phyloP scores from a whole-genome alignment of 441 rosid genomes.

The Eutrema salsugineum region DNA sequence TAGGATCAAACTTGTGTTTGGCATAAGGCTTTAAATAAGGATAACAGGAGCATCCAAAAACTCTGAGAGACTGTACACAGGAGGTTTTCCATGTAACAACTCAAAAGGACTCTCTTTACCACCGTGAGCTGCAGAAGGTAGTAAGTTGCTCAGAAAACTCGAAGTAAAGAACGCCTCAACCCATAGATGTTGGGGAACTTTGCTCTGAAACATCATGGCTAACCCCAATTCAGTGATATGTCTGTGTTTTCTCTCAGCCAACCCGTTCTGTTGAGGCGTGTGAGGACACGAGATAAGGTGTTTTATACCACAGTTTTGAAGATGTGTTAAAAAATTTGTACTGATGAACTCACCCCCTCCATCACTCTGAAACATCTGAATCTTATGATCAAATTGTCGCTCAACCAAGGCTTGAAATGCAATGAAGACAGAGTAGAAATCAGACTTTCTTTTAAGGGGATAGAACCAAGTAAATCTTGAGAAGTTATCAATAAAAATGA shows the following conservation, averaged over 20 bases:
- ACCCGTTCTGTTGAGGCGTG: neutral
- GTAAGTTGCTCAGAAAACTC: neutral
- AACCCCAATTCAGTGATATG: no score
- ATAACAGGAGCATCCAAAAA: neutral
- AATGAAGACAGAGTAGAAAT: neutral
- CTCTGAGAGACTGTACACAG: neutral
- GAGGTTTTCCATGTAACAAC: neutral
- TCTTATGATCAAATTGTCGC: rapidly evolving
- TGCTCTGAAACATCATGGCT: neutral
- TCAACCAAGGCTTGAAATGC: neutral
- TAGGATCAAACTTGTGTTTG: neutral
- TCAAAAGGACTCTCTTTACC: neutral
- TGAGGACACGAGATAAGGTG: rapidly evolving
- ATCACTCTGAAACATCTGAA: neutral
- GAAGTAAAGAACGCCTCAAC: neutral
- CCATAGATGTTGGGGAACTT: neutral
- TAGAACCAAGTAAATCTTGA: neutral
- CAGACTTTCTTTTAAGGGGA: neutral
- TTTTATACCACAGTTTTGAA: rapidly evolving
- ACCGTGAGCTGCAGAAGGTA: rapidly evolving
- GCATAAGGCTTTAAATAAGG: neutral
- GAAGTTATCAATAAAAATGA: neutral
- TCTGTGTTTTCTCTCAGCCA: neutral
- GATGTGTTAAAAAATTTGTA: rapidly evolving
- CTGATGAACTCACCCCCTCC: neutral